Evolutionary conservation across 179 eudicot species (phyloP), one percentile per base, ranked within the genome.

Genomic region (Spergularia azorica): DNA sequence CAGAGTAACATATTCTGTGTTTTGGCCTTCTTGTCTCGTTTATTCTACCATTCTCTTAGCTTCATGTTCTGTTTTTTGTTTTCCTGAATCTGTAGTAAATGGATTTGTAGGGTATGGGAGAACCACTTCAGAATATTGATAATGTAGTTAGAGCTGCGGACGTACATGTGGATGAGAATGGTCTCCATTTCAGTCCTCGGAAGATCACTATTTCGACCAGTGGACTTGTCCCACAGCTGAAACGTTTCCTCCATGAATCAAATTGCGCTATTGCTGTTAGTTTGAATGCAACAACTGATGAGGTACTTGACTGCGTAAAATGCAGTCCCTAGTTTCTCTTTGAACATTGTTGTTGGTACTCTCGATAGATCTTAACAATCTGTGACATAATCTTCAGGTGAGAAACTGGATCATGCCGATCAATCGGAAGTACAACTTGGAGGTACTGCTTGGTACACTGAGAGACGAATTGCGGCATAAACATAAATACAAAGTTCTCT

Each of bases 391-490:
- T 36, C 51, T 84, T 63, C 85, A 93, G 98, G 92, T 91, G 80
- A 86, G 98, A 79, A 89, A 89, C 82, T 95, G 98, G 98, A 89
- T 95, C 81, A 95, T 95, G 98, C 98, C 98, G 63, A 88, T 95
- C 70, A 95, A 95, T 74, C 91, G 97, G 64, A 95, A 93, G 91
- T 95, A 93, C 77, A 93, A 91, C 86, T 83, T 95, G 85, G 84
- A 79, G 10, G 43, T 89, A 82, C 93, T 95, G 71, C 92, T 95
- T 48, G 94, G 84, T 67, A 93, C 97, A 10, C 97, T 95, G 71
- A 77, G 89, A 59, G 92, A 93, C 69, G 93, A 90, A 84, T 87
- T 93, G 65, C 80, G 70, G 15, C 74, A 57, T 75, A 93, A 83
- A 70, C 90, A 68, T 46, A 91, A 93, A 0, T 95, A 87, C 89